Base-by-base conservation (phyloP, 495 filamentous ascomycete species). In the Talaromyces nanjingensis region DNA sequence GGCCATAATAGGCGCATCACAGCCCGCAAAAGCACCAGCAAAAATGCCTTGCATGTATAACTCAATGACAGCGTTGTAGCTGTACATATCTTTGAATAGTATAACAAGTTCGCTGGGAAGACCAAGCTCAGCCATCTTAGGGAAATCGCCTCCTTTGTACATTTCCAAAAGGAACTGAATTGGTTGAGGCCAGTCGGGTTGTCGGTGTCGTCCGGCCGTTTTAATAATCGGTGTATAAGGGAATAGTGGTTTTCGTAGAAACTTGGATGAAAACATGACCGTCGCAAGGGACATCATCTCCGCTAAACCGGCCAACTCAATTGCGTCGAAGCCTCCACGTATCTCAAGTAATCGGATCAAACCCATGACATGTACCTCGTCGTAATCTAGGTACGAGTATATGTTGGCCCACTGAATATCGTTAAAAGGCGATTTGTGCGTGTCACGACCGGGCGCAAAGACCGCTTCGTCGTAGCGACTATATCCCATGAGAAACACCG, bases 201-300 rank as follows among this genome's bases (percentile, higher is more conserved):
- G 60, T n/a, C 33, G n/a, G 29, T 53, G 60, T 33, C 27, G 60
- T 5, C 60, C 60, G 52, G 39, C 42, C 1, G 60, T 62, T 27
- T 62, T 62, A 27, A 62, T 62, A 24, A 62, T 62, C 9, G 60
- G 60, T 2, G 42, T 54, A 37, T 52, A 62, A 33, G 60, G 60
- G 27, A 62, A 62, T 27, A 62, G 60, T 18, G 60, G 60, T 54
- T 62, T 62, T 14, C 45, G 60, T 22, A 62, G 14, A 27, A 62
- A 62, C n/a, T 62, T 62, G 25, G 60, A 62, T 14, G 60, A 62
- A 53, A 62, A 62, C 60, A 62, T 62, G 60, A 62, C 25, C n/a
- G 60, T 62, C 1, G 60, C 60, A 1, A 62, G 29, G 20, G 60
- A 62, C 60, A 62, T 62, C 60, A 62, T 62, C 27, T 62, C 60